Base-by-base conservation (phyloP, 768 basidiomycete genomes). In the Tephrocybe sp. region DNA sequence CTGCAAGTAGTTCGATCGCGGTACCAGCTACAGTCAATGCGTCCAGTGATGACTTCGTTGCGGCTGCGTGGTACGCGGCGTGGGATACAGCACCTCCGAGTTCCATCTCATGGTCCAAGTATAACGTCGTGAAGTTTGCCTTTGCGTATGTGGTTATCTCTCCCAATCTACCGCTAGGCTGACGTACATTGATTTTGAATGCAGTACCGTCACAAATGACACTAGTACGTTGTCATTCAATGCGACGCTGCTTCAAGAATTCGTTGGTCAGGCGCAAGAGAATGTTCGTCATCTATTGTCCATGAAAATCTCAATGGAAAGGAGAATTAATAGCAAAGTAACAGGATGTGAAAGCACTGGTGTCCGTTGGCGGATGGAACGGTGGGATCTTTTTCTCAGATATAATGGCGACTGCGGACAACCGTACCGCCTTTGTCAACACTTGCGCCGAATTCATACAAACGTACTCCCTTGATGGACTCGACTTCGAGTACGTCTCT, bases 361-460 rank as follows among this genome's bases (percentile, higher is more conserved):
- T 87, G 24, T 79, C 82, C 0, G 70, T 92, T 15, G 89, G 89
- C 24, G 89, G 89, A 19, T 90, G 86, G 85, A 73, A 68, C 3
- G 89, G 88, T 4, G 75, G 82, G 2, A 63, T 54, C 22, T 87
- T 72, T 63, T 90, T 81, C 62, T 89, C 87, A 1, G 69, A 79
- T 5, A 70, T 74, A 13, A 78, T 90, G 11, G 79, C 75, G 3
- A 81, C 76, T 4, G 64, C 79, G 0, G 64, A 63, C 35, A 87
- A 83, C 54, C 75, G 86, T 15, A 82, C 82, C 4, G 69, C 72
- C 3, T 89, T 91, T 53, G 81, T 82, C n/a, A 66, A 79, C n/a
- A 76, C 86, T 0, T 67, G 87, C 11, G 62, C 72, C 1, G 61
- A 64, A 9, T 66, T 89, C 9, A 80, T 73, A 2, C 53, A 62